Base-by-base conservation (phyloP, 1,284 basidiomycete species). In the Tilletia walkeri region DNA sequence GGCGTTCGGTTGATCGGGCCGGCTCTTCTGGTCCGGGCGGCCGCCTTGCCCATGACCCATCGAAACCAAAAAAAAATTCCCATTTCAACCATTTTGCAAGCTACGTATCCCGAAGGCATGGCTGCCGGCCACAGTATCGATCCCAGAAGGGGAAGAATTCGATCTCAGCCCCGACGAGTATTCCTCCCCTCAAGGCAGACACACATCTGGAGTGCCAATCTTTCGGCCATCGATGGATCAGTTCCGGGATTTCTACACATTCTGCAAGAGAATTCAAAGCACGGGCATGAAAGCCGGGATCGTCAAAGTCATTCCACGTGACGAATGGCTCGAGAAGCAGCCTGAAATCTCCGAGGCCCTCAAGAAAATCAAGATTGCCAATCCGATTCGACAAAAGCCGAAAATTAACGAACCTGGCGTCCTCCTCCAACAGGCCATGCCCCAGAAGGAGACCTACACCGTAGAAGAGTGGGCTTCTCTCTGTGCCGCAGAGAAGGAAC, bases 211-310 rank as follows among this genome's bases (percentile, higher is more conserved):
- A 24, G 70, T 83, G 14, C 82, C 82, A 50, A 80, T 83, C 20
- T 83, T 82, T 54, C 65, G 76, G 67, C 82, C 82, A 10, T 81
- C 81, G 30, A 78, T 80, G 77, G 77, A 76, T 53, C 75, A 82
- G 59, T 83, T 83, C 56, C 56, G 69, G 16, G 79, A 83, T 74
- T 83, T 83, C 61, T 80, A 83, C 61, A 72, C 74, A 10, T 82
- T 75, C 72, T 80, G 78, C 69, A 70, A 78, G 38, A 75, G 76
- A 49, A 78, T 83, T 69, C 80, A 82, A 70, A 65, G 7, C 80
- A 78, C 24, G 78, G 82, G 82, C 41, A 82, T 82, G 80, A 70
- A 75, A 36, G 72, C 66, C 47, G 81, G 82, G 47, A 81, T 82
- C 61, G 78, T 83, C 72, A 83, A 83, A 49, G 70, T 83, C 24